Base-by-base conservation (phyloP, 306 rosid species). In the Cicer bijugum region DNA sequence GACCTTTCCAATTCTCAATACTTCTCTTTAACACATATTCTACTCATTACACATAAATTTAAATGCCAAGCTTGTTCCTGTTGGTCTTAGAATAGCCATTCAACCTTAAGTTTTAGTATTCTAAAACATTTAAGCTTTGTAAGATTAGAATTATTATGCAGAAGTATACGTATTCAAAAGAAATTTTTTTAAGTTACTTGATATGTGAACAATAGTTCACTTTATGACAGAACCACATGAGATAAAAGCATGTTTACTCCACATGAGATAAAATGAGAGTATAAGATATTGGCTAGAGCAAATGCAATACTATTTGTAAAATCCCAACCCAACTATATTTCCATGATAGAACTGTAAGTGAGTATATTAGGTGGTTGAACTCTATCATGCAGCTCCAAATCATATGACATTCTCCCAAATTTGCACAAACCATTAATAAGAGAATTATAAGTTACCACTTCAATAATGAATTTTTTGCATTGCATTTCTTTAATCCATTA, bases 371-470 rank as follows among this genome's bases (percentile, higher is more conserved):
- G 43, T 1, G 23, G 43, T 43, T 71, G 76, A 20, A 67, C 77
- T 23, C 33, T 8, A 44, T 75, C 50, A 19, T 5, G 11, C 72
- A 75, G 72, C n/a, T 51, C 44, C 64, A 19, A 52, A 5, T 8
- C 72, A 38, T 1, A 17, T 19, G 72, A 38, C 11, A 51, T 63
- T 64, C 65, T 63, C 63, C 79, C 53, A 8, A 7, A 38, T 39
- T 75, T 75, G 53, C 71, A 62, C 72, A 75, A 42, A 5, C 62
- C 39, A 56, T 56, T 38, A 19, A 20, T 19, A 9, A 56, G 62
- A 6, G 62, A 56, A 56, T 19, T 56, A 7, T 1, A 20, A 20
- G 23, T 20, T 20, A 20, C 23, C 23, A 20, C 2, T 20, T 20
- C 23, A 20, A 20, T 20, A 20, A 20, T 20, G 23, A 20, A 20